Percentiles rank a stretch among this genome's conserved stretches.
Conservation (phyloP, 2,329 filamentous ascomycete species). For the Trichoderma atrobrunneum region DNA sequence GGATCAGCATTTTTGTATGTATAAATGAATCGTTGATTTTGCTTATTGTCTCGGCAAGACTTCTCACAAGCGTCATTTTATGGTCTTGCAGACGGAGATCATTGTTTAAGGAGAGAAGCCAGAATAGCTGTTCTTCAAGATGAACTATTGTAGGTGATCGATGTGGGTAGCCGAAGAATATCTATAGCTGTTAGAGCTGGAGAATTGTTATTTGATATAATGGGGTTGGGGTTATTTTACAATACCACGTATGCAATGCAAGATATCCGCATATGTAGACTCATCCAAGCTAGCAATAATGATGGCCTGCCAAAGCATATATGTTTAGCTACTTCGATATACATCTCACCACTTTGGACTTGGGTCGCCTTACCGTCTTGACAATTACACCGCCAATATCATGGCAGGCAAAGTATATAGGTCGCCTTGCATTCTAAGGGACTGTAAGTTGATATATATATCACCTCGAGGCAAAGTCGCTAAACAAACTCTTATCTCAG, state of each 20-base stretch:
- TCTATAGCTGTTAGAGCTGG: not conserved
- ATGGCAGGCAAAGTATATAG: not conserved
- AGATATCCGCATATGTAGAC: not conserved
- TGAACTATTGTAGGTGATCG: not conserved
- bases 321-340: not conserved
- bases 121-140: not conserved
- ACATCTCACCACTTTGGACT: not conserved
- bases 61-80: not conserved
- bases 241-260: not conserved
- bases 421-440: not conserved
- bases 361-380: not conserved
- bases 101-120: not conserved
- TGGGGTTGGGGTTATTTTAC: not conserved
- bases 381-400: constrained; percentile 1
- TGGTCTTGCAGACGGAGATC: too few species aligned
- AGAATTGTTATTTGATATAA: not conserved
- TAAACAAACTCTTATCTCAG: not conserved
- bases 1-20: not conserved
- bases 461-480: not conserved
- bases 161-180: constrained; percentile 11
- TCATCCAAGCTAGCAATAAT: not conserved
- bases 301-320: not conserved
- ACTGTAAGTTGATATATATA: not conserved
- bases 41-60: not conserved
- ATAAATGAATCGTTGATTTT: not conserved